Evolutionary conservation across 176 grass and related monocot genomes (phyloP).

Genomic region (Bolboschoenus planiculmis): DNA sequence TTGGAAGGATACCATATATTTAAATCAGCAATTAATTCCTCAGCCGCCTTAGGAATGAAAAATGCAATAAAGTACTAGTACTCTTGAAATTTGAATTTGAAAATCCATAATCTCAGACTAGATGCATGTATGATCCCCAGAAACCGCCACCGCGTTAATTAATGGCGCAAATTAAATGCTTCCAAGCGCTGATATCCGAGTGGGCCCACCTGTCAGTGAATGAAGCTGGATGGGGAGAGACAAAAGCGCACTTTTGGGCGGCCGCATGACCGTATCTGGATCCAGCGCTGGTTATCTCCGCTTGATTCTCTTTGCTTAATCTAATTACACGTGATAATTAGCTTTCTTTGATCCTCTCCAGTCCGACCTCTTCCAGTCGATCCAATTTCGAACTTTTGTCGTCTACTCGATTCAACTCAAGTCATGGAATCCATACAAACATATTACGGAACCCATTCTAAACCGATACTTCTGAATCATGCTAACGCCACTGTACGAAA

Average conservation of each 20-base stretch:
- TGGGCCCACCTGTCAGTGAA: not conserved
- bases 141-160: conserved; percentile 11
- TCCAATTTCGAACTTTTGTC: not conserved
- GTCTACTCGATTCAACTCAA: not conserved
- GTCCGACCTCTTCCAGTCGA: not conserved
- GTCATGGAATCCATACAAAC: no score
- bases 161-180: not conserved
- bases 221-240: not conserved
- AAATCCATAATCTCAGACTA: not conserved
- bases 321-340: conserved; percentile 14
- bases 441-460: no score
- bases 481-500: no score
- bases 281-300: not conserved
- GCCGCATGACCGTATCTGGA: not conserved
- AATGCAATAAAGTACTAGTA: not conserved
- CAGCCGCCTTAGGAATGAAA: not conserved
- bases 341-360: not conserved
- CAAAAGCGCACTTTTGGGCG: not conserved
- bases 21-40: not conserved
- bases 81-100: no score
- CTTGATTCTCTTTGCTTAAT: conserved; percentile 6
- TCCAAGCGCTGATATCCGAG: not conserved
- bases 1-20: not conserved
- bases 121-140: not conserved
- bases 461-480: no score